A percentile compares a stretch with the other conserved stretches of the same genome.
Evolutionary conservation across 208 protist species (phyloP).

Genomic region (Tritrichomonas foetus): DNA sequence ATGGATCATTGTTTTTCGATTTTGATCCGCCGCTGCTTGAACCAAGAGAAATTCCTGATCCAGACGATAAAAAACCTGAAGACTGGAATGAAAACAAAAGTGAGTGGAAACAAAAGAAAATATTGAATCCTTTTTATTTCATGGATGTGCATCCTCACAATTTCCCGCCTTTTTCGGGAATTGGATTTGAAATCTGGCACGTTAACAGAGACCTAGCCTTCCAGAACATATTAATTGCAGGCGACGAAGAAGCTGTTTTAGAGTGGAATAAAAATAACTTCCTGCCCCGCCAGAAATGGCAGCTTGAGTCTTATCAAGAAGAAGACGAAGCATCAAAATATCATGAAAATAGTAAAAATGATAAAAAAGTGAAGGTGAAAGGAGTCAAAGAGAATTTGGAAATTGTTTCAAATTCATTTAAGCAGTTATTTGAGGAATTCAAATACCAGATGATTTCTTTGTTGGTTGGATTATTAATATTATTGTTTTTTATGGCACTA

Average conservation of each 20-base stretch:
- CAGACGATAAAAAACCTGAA: slow-evolving; percentile 53
- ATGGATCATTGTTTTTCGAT: slow-evolving; percentile 47
- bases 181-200: slow-evolving; percentile 36
- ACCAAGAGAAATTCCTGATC: slow-evolving; percentile 50
- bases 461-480: too few species aligned
- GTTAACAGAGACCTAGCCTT: background rate
- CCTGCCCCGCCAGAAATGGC: background rate
- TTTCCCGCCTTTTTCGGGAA: background rate
- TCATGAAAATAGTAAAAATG: too few species aligned
- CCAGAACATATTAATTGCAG: slow-evolving; percentile 16
- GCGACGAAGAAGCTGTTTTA: background rate
- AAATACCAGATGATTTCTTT: too few species aligned
- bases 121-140: slow-evolving; percentile 55
- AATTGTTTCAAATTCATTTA: too few species aligned
- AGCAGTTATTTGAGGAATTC: too few species aligned
- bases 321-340: too few species aligned
- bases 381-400: too few species aligned
- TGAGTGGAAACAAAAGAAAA: slow-evolving; percentile 51
- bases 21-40: slow-evolving; percentile 50
- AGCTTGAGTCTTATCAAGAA: too few species aligned
- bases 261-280: slow-evolving; percentile 29
- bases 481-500: too few species aligned
- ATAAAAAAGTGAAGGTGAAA: too few species aligned
- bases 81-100: slow-evolving; percentile 59
- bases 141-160: slow-evolving; percentile 17